Percentiles rank a stretch among this genome's conserved stretches.
These are phyloP conservation scores for Leccinum uliginosum DNA, from an alignment of 768 basidiomycete species.

Conservation along the genomic window DNA sequence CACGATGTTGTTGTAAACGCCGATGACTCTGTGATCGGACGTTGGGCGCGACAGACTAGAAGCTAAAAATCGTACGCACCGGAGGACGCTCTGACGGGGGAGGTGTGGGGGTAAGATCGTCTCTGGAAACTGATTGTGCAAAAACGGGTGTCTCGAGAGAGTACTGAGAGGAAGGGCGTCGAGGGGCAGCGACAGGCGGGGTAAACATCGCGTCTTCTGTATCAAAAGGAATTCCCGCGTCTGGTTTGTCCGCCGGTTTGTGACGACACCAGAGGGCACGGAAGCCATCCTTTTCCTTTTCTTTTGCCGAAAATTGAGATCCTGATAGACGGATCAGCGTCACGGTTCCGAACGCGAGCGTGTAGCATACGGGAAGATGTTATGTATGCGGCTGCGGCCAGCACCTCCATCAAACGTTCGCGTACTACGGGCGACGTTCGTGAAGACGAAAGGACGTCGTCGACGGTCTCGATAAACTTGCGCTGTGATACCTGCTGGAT, in stretches of 20 bases:
- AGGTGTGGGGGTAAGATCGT: conserved; percentile 23
- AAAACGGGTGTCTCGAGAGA: conserved; percentile 35
- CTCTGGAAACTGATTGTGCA: conserved; percentile 32
- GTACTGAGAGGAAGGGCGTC: conserved; percentile 28
- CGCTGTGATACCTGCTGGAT: conserved; percentile 63
- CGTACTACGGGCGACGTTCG: conserved; percentile 75
- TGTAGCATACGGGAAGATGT: conserved; percentile 23
- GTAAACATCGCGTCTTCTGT: conserved; percentile 77
- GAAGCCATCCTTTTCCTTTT: conserved; percentile 49
- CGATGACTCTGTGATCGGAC: conserved; percentile 13
- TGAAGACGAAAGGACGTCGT: conserved; percentile 60
- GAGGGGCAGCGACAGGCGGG: conserved; percentile 44
- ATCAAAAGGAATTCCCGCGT: conserved; percentile 78
- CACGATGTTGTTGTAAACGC: conserved; percentile 27
- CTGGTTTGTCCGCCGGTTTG: conserved; percentile 76
- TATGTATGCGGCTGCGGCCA: conserved; percentile 74
- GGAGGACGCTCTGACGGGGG: conserved; percentile 23
- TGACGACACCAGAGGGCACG: conserved; percentile 76
- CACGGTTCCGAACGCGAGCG: no score
- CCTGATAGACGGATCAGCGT: conserved; percentile 13
- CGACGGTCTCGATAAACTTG: conserved; percentile 77
- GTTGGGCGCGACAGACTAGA: background rate
- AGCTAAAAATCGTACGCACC: conserved; percentile 8
- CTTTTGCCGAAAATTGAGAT: conserved; percentile 19
- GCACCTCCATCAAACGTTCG: conserved; percentile 74